Base-by-base conservation (phyloP, 257 asterid species). In the Jacaranda copaia region DNA sequence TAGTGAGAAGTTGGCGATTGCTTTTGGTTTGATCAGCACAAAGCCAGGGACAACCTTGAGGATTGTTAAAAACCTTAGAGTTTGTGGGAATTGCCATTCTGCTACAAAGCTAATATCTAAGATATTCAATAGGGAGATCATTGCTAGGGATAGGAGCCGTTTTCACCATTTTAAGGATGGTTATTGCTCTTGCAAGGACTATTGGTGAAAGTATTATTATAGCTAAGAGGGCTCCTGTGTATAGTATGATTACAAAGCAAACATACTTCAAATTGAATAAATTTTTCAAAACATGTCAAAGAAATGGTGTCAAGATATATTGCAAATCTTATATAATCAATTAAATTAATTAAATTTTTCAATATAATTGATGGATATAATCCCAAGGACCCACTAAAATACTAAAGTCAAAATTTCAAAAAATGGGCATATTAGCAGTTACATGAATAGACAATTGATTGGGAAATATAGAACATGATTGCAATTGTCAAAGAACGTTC, bases 161-260 rank as follows among this genome's bases (percentile, higher is more conserved):
- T 86, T 86, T 77, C 90, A 86, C 58, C 90, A 79, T 79, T 86
- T 86, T 59, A 83, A 83, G 71, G 81, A 86, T 79, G 90, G 88
- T 0, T 4, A 3, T 10, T 86, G 88, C 61, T 86, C 90, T 81
- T 86, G 90, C 75, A 60, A 36, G 78, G 90, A 86, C 14, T 86
- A 81, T 80, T 86, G 88, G 90, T 86, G 75, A 81, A 25, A 35
- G 0, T 8, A 39, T 42, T 4, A 12, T 48, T 66, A n/a, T 10
- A 19, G 16, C n/a, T 66, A 4, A 40, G 16, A 8, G 35, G 35
- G 4, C 4, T 52, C 1, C 2, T 51, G 16, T 51, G 18, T 51
- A 14, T 51, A 12, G n/a, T 52, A 8, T 48, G 46, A 8, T 42
- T 42, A 42, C 8, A 42, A 42, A 42, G 7, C 6, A 42, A 42